Evolutionary conservation across 805 yeast species (phyloP).

Genomic region (Isabelozyma pseudorhagii): DNA sequence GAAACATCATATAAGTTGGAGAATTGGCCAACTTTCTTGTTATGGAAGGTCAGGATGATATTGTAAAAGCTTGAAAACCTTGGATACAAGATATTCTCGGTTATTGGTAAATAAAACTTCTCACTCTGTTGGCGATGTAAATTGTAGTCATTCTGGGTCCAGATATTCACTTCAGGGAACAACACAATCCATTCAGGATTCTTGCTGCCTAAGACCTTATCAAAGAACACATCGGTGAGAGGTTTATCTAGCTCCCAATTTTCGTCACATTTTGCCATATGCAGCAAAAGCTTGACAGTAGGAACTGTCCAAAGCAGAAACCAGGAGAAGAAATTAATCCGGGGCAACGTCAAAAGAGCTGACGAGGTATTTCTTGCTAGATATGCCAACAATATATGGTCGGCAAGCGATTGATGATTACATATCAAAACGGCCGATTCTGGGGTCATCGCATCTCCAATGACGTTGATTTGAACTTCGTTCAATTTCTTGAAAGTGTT

Average conservation of each 20-base stretch:
- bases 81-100: slow-evolving; percentile 70
- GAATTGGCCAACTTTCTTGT: slow-evolving; percentile 30
- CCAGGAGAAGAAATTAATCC: slow-evolving; percentile 69
- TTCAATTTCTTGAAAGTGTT: slow-evolving; percentile 25
- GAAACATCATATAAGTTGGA: slow-evolving; percentile 56
- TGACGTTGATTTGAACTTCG: slow-evolving; percentile 31
- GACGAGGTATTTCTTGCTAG: slow-evolving; percentile 31
- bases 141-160: slow-evolving; percentile 45
- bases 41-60: slow-evolving; percentile 40
- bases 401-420: slow-evolving; percentile 71
- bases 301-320: slow-evolving; percentile 63
- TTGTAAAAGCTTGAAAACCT: slow-evolving; percentile 61
- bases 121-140: slow-evolving; percentile 55
- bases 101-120: slow-evolving; percentile 56
- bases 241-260: slow-evolving; percentile 57
- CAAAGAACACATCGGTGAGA: slow-evolving; percentile 33
- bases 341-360: slow-evolving; percentile 30
- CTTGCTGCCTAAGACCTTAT: slow-evolving; percentile 30
- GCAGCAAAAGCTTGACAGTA: slow-evolving; percentile 41
- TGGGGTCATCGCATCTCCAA: slow-evolving; percentile 40
- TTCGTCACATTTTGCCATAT: slow-evolving; percentile 59
- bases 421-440: slow-evolving; percentile 40
- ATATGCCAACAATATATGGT: slow-evolving; percentile 52
- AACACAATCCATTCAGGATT: slow-evolving; percentile 61
- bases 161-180: slow-evolving; percentile 84